Conservation (phyloP, 2,329 filamentous ascomycete species). For the Ophiostoma triangulosporum region DNA sequence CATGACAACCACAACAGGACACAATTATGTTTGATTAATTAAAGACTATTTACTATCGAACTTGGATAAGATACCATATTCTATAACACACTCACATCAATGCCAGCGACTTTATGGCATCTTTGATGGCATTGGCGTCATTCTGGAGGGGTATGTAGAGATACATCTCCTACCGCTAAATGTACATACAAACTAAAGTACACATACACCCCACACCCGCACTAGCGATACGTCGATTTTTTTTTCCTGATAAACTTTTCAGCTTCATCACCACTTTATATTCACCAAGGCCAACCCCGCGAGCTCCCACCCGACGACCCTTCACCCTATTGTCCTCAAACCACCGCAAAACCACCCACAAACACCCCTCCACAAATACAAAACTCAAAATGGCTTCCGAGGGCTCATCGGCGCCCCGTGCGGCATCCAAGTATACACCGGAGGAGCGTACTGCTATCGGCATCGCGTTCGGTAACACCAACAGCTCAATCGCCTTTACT, state of each 20-base stretch:
- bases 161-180: neutral
- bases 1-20: no score
- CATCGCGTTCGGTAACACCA: constrained; percentile 95
- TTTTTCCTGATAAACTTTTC: constrained; percentile 3
- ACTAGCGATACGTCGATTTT: constrained; percentile 1
- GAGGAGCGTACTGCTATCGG: constrained; percentile 65
- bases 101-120: neutral
- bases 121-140: neutral
- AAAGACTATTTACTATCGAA: no score
- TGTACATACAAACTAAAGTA: neutral
- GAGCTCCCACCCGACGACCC: neutral
- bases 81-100: no score
- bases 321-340: neutral
- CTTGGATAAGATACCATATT: no score
- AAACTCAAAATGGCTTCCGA: constrained; percentile 9
- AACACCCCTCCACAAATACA: neutral
- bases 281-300: constrained; percentile 1
- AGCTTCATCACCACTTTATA: neutral
- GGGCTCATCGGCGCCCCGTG: constrained; percentile 1
- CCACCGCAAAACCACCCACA: neutral
- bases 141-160: neutral
- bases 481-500: constrained; percentile 92
- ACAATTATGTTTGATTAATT: no score
- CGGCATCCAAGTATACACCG: constrained; percentile 25
- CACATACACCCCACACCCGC: neutral